Evolutionary conservation across 768 basidiomycete genomes (phyloP), one percentile per base, ranked within the genome.

Genomic region (Coprinopsis cinerea): DNA sequence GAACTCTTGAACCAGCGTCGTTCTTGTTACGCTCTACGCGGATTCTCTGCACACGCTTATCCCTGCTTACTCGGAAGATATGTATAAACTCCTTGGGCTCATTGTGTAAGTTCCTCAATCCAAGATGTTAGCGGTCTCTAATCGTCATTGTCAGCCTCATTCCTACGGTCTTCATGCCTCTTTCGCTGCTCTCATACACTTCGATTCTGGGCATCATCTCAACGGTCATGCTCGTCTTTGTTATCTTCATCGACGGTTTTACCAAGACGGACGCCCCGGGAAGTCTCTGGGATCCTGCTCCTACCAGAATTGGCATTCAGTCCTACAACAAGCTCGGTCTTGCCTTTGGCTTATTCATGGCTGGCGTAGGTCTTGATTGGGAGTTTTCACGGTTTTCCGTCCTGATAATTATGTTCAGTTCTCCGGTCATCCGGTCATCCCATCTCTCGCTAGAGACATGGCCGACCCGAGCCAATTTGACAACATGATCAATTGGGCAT

Each of bases 391-490:
- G 9, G 30, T 34, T 9, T 9, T 9, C 9, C n/a, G 9, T 34
- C 30, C n/a, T n/a, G n/a, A 34, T 9, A n/a, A 9, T 34, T n/a
- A n/a, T 24, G 1, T 23, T 28, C 56, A 92, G 82, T 94, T 95
- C 59, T 82, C 91, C 2, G 93, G 93, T 1, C 95, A 98, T 61
- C 85, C 91, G 13, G 86, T 94, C 24, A 86, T 98, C 43, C 94
- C 94, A 17, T 89, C 87, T 18, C 66, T 98, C 14, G 92, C 88
- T 3, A 77, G 83, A 58, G 94, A 98, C 65, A 96, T 97, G 94
- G 62, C 65, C 18, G 81, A 92, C 55, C 93, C 93, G 5, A 72
- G 74, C 23, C 74, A 83, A 55, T 97, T 94, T 63, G 78, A 87
- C 63, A 66, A 64, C 46, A 91, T 93, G 81, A 85, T 89, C 53